Evolutionary conservation across 1,284 basidiomycete species (phyloP).

Genomic region (Apiotrichum mycotoxinovorans): DNA sequence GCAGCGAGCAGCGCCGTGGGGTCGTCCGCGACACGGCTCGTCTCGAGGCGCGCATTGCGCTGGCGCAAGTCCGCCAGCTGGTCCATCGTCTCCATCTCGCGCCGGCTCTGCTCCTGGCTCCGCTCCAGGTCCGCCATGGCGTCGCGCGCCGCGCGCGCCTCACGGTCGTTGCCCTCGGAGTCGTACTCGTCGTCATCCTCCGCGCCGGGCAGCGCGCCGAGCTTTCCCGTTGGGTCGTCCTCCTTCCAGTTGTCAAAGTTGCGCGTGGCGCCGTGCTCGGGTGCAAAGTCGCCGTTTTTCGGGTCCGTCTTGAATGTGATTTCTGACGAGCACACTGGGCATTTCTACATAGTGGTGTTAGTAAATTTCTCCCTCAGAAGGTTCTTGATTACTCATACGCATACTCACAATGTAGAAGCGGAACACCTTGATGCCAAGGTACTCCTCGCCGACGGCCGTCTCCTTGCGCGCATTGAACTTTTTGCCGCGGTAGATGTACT

Average conservation of each 20-base stretch:
- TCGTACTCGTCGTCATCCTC: conserved; percentile 55
- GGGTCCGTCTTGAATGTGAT: conserved; percentile 99
- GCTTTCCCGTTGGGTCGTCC: conserved; percentile 30
- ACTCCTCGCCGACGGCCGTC: conserved; percentile 93
- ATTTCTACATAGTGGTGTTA: conserved; percentile 51
- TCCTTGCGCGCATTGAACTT: conserved; percentile 99
- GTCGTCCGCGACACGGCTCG: conserved; percentile 58
- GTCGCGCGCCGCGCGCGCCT: conserved; percentile 56
- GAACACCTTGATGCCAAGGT: conserved; percentile 84
- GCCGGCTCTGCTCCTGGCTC: conserved; percentile 81
- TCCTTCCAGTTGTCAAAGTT: conserved; percentile 70
- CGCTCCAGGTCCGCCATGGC: conserved; percentile 97
- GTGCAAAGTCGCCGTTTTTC: conserved; percentile 90
- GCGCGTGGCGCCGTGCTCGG: conserved; percentile 87
- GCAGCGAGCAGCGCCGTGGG: conserved; percentile 37
- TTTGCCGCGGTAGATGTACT: conserved; percentile 94
- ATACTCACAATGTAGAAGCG: conserved; percentile 51
- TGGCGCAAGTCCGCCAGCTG: conserved; percentile 82
- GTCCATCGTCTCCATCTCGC: conserved; percentile 98
- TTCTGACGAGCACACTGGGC: conserved; percentile 90
- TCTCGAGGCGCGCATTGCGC: conserved; percentile 85
- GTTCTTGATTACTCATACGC: too few relatives aligned
- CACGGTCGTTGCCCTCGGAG: conserved; percentile 59
- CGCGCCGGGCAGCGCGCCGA: conserved; percentile 43
- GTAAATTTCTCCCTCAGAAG: too few relatives aligned